Evolutionary conservation across 1,139 yeast species (phyloP), one percentile per base, ranked within the genome.

Genomic region (Lodderomyces margitis): DNA sequence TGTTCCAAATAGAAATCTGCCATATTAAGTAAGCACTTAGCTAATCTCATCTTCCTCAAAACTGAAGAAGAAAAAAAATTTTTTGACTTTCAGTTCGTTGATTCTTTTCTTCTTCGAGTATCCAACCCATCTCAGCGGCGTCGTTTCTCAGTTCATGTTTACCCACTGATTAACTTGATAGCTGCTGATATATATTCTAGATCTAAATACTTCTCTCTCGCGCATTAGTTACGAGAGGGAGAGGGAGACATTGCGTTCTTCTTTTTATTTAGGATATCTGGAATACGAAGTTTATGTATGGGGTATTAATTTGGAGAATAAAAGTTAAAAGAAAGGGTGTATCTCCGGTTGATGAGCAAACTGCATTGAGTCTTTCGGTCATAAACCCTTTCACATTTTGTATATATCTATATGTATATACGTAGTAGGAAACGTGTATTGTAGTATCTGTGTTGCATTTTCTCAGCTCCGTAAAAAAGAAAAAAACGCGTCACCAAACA

Each of bases 281-380:
- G 40, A 44, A 37, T 44, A 24, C 15, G 34, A 37, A 24, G 30
- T 17, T 6, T 9, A 39, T 27, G 14, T 28, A 33, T 46, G 54
- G 50, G 54, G 61, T 58, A 53, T 56, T n/a, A 10, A 9, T 23
- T 24, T 53, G 53, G 46, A 66, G 55, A 66, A 43, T 40, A 49
- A 62, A 38, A 35, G 37, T 41, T 31, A 27, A 33, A 21, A 31
- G 30, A 41, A 38, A 64, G 73, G 73, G 72, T 66, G 74, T 68
- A 68, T 68, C 74, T 68, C 74, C 74, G 74, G 62, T 61, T 62
- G 70, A 67, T 65, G 74, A 68, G 66, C 51, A 44, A 45, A 41
- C 28, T 17, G 25, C 39, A 52, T 66, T 66, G 74, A 68, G 56
- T 66, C 70, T 60, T 58, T 66, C 74, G 74, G 74, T 68, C 74